These are phyloP conservation scores for Zygosaccharomyces pseudorouxii DNA, from an alignment of 805 yeast species.

Conservation along the genomic window DNA sequence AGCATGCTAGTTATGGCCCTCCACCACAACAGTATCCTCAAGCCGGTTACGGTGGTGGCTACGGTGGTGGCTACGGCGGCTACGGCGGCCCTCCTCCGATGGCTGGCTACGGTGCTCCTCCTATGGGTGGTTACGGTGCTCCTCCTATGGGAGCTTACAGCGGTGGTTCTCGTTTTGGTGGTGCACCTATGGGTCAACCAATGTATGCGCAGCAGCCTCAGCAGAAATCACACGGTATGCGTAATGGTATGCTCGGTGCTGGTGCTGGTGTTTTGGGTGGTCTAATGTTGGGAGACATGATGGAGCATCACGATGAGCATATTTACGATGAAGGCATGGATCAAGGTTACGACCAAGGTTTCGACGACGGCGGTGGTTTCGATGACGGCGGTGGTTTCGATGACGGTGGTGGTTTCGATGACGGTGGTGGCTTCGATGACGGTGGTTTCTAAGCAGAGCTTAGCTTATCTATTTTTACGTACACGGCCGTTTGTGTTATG, in stretches of 20 bases:
- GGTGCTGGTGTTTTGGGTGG: slow-evolving; percentile 66
- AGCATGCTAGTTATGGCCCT: slow-evolving; percentile 23
- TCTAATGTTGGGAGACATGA: slow-evolving; percentile 44
- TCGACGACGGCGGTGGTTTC: slow-evolving; percentile 26
- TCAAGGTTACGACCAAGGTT: slow-evolving; percentile 25
- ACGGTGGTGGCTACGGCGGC: slow-evolving; percentile 9
- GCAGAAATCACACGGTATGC: slow-evolving; percentile 34
- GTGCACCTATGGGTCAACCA: slow-evolving; percentile 22
- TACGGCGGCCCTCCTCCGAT: slow-evolving; percentile 4
- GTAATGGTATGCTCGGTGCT: slow-evolving; percentile 43
- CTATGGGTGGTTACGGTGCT: slow-evolving; percentile 6
- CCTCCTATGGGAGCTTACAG: slow-evolving; percentile 34
- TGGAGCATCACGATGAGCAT: slow-evolving; percentile 31
- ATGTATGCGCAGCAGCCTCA: slow-evolving; percentile 30
- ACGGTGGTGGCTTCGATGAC: slow-evolving; percentile 21
- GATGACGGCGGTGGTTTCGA: slow-evolving; percentile 24
- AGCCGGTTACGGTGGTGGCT: not conserved
- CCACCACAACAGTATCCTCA: slow-evolving; percentile 25
- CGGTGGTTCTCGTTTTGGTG: slow-evolving; percentile 16
- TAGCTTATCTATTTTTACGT: not conserved
- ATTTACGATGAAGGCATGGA: slow-evolving; percentile 15
- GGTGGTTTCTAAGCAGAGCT: not conserved
- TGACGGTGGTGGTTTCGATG: slow-evolving; percentile 19
- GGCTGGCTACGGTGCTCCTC: not conserved
- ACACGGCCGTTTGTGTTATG: not conserved